Evolutionary conservation across 1,139 yeast genomes (phyloP).

Genomic region (Wickerhamomyces sp.): DNA sequence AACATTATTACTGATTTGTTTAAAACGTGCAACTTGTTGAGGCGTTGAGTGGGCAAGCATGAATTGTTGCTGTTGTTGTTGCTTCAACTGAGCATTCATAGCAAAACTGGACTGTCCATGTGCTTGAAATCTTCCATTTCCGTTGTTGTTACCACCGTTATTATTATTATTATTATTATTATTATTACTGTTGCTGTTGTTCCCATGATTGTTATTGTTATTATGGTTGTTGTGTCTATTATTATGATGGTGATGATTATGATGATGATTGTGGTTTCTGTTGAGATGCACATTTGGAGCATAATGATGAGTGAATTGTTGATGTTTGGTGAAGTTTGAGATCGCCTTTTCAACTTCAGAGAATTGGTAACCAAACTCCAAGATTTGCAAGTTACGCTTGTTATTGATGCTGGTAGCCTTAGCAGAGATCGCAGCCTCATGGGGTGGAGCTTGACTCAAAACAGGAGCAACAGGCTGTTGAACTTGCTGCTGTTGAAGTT

Average conservation of each 20-base stretch:
- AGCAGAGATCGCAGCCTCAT: not conserved
- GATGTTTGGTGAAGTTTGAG: constrained; percentile 24
- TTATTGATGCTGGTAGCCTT: not conserved
- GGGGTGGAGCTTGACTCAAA: not conserved
- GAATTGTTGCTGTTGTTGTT: constrained; percentile 23
- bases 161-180: constrained; percentile 11
- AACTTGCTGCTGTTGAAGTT: not conserved
- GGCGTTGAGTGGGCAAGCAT: constrained; percentile 9
- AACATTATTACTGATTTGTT: constrained; percentile 13
- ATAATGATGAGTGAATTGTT: constrained; percentile 25
- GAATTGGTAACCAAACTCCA: constrained; percentile 21
- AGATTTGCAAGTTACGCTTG: constrained; percentile 9
- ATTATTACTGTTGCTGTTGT: constrained; percentile 14
- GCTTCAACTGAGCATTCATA: constrained; percentile 20
- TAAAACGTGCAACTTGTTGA: constrained; percentile 8
- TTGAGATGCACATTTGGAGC: constrained; percentile 24
- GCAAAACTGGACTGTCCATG: constrained; percentile 22
- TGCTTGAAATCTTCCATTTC: constrained; percentile 15
- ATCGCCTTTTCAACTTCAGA: constrained; percentile 25
- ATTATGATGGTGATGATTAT: constrained; percentile 9
- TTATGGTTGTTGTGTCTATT: constrained; percentile 18
- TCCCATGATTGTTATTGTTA: constrained; percentile 15
- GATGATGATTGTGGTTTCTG: constrained; percentile 10
- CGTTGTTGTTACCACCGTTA: constrained; percentile 4
- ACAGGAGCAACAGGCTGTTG: not conserved